Percentiles rank a stretch among this genome's conserved stretches.
Evolutionary conservation across 169 alveolate genomes (phyloP).

Genomic region (Plasmodium adleri): DNA sequence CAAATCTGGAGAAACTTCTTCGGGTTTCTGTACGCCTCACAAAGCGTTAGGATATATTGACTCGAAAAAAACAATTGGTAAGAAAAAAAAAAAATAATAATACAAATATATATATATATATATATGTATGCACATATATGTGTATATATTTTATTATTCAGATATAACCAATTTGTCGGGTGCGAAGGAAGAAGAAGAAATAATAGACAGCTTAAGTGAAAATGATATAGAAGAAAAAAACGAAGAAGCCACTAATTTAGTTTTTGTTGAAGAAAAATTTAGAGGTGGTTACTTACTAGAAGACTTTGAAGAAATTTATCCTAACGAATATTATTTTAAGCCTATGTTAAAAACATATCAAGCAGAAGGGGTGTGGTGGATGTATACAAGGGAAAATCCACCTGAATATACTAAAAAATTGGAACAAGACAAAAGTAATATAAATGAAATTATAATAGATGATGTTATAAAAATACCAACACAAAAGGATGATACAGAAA

Average conservation of each 20-base stretch:
- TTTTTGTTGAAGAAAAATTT: slow-evolving; percentile 64
- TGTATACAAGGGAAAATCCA: slow-evolving; percentile 67
- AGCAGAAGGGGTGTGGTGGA: slow-evolving; percentile 77
- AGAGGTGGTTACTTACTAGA: slow-evolving; percentile 68
- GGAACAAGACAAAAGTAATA: not conserved
- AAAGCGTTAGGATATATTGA: slow-evolving; percentile 30
- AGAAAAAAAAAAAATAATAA: not conserved
- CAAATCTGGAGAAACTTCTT: not conserved
- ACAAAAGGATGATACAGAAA: not conserved
- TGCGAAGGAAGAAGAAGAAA: slow-evolving; percentile 56
- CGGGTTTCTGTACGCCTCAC: slow-evolving; percentile 59
- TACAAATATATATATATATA: not conserved
- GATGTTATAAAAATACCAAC: not conserved
- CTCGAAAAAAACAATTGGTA: slow-evolving; percentile 11
- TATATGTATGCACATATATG: not conserved
- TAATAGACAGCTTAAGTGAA: slow-evolving; percentile 50
- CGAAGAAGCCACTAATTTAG: slow-evolving; percentile 60
- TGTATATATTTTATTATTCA: not conserved
- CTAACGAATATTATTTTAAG: slow-evolving; percentile 40
- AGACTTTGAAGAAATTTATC: slow-evolving; percentile 67
- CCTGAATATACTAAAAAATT: slow-evolving; percentile 48
- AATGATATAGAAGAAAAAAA: slow-evolving; percentile 52
- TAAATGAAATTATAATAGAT: slow-evolving; percentile 54
- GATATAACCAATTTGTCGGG: slow-evolving; percentile 5
- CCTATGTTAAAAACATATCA: slow-evolving; percentile 60